Conservation (phyloP, 768 basidiomycete genomes). For the Lactifluus echinatus region DNA sequence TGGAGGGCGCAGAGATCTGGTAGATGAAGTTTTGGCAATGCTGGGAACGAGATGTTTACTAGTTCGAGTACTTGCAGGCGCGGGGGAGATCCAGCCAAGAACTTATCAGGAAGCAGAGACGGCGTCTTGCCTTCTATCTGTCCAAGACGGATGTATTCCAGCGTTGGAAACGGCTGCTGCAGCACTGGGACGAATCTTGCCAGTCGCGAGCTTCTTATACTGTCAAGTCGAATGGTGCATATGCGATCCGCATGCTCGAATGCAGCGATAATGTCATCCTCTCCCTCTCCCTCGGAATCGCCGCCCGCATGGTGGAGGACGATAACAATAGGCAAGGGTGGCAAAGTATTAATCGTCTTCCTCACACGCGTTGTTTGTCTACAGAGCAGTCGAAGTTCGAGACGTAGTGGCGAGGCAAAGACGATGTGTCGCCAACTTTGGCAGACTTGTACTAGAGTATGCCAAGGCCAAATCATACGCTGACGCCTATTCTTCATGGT, state of each 20-base stretch:
- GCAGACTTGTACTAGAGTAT: neutral
- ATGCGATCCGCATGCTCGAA: neutral
- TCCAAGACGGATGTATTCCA: neutral
- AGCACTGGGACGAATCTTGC: neutral
- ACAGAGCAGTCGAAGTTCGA: neutral
- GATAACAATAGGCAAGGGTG: neutral
- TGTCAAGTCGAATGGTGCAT: neutral
- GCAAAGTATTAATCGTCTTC: neutral
- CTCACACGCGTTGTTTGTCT: neutral
- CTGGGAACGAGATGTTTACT: too few relatives aligned
- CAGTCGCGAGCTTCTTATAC: neutral
- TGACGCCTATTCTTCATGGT: neutral
- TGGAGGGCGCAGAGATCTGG: neutral
- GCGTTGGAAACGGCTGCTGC: neutral
- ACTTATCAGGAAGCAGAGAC: too few relatives aligned
- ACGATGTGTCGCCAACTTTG: neutral
- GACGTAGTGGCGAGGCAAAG: neutral
- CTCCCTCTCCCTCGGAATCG: neutral
- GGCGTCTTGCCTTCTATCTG: neutral
- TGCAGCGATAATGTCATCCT: neutral
- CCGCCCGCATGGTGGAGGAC: neutral
- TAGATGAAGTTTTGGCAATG: neutral
- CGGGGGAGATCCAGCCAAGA: neutral
- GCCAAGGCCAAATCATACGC: neutral
- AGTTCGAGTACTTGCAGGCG: neutral